A percentile compares a stretch with the other conserved stretches of the same genome.
Conservation (phyloP, 805 yeast genomes). For the Dipodascus albidus region DNA sequence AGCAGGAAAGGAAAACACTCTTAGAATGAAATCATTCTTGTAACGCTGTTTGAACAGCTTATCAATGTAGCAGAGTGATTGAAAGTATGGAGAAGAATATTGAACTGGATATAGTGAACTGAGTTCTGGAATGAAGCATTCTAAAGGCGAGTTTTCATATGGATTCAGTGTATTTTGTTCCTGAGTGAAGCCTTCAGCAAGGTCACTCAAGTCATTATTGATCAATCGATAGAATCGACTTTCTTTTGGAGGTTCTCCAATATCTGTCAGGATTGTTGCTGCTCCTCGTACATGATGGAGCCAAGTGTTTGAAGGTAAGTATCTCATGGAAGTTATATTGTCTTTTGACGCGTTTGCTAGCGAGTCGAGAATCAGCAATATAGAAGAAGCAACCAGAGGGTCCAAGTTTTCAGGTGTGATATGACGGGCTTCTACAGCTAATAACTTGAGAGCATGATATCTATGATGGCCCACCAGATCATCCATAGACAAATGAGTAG, state of each 20-base stretch:
- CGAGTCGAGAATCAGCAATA: slow-evolving; percentile 84
- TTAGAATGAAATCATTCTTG: slow-evolving; percentile 72
- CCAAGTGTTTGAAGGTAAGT: slow-evolving; percentile 92
- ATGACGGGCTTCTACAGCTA: slow-evolving; percentile 77
- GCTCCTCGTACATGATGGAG: slow-evolving; percentile 95
- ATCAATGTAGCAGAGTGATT: slow-evolving; percentile 78
- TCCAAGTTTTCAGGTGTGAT: slow-evolving; percentile 72
- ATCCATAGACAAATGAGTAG: slow-evolving; percentile 62
- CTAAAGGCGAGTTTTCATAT: slow-evolving; percentile 20
- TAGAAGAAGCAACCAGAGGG: slow-evolving; percentile 85
- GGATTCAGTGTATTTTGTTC: slow-evolving; percentile 6
- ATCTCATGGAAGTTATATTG: slow-evolving; percentile 31
- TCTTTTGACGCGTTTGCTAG: slow-evolving; percentile 70
- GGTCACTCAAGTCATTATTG: slow-evolving; percentile 81
- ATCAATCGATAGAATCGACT: slow-evolving; percentile 59
- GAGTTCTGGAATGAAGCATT: slow-evolving; percentile 76
- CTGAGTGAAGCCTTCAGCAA: slow-evolving; percentile 44
- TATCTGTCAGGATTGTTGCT: slow-evolving; percentile 88
- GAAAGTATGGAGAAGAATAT: slow-evolving; percentile 70
- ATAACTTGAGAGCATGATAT: slow-evolving; percentile 69
- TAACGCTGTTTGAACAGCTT: slow-evolving; percentile 66
- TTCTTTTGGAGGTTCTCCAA: slow-evolving; percentile 76
- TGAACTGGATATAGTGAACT: slow-evolving; percentile 81
- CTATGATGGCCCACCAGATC: slow-evolving; percentile 42
- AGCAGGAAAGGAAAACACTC: slow-evolving; percentile 92